A percentile compares a stretch with the other conserved stretches of the same genome.
Conservation (phyloP, 306 rosid species). For the Potentilla sterilis region DNA sequence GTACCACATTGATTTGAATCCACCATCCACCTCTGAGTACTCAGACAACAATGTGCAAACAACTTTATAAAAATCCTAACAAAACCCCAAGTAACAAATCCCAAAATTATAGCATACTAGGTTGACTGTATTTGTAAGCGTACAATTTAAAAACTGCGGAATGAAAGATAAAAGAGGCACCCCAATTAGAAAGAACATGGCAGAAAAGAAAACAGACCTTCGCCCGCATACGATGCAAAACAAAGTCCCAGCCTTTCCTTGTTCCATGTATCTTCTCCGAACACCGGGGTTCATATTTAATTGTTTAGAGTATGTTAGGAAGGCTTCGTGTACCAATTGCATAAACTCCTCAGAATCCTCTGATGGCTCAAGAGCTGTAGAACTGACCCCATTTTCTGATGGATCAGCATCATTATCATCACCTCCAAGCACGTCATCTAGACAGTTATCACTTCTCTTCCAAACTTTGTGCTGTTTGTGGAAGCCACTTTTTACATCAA, state of each 20-base stretch:
- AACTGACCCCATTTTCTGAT: constrained; percentile 51
- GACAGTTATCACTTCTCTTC: constrained; percentile 57
- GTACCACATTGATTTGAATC: not conserved
- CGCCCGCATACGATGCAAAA: constrained; percentile 90
- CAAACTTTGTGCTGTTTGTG: constrained; percentile 59
- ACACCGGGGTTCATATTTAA: constrained; percentile 58
- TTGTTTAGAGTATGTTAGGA: constrained; percentile 65
- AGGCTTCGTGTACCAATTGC: constrained; percentile 71
- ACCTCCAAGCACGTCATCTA: constrained; percentile 38
- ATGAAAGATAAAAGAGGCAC: constrained; percentile 39
- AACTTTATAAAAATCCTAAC: not conserved
- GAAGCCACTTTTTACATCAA: constrained; percentile 48
- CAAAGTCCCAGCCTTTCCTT: constrained; percentile 88
- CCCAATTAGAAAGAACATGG: constrained; percentile 46
- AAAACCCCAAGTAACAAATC: constrained; percentile 22
- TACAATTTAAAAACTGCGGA: constrained; percentile 40
- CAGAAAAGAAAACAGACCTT: constrained; percentile 81
- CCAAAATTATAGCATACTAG: constrained; percentile 31
- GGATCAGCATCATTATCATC: constrained; percentile 42
- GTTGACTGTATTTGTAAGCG: constrained; percentile 36
- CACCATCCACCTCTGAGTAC: constrained; percentile 1
- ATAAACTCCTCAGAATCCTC: constrained; percentile 81
- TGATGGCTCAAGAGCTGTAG: constrained; percentile 51
- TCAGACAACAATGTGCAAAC: not conserved
- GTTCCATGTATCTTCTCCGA: constrained; percentile 73